phyloP scores from a whole-genome alignment of 306 rosid genomes.

The Quercus gilva region DNA sequence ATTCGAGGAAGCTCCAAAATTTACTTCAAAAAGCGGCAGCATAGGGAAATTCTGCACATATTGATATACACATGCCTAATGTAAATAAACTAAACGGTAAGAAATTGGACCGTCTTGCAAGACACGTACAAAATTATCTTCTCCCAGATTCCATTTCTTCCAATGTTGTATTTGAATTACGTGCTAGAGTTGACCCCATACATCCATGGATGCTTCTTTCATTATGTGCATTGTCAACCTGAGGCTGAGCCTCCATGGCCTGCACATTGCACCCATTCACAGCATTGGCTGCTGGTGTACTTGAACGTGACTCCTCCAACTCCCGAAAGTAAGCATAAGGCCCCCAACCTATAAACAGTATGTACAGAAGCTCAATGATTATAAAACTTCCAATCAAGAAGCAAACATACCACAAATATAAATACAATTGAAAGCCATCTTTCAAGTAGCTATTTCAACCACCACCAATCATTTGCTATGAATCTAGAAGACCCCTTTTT shows the following conservation, averaged over 20 bases:
- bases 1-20: not conserved
- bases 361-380: conserved; percentile 11
- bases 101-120: not conserved
- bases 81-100: not conserved
- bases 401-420: not conserved
- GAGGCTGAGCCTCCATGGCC: conserved; percentile 28
- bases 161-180: conserved; percentile 25
- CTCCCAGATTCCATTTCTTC: conserved; percentile 66
- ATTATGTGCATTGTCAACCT: conserved; percentile 27
- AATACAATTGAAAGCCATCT: not conserved
- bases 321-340: conserved; percentile 74
- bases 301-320: conserved; percentile 45
- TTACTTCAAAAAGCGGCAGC: not conserved
- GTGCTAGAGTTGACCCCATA: conserved; percentile 42
- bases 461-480: not conserved
- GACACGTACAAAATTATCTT: conserved; percentile 21
- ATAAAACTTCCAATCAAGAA: not conserved
- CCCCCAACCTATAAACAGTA: conserved; percentile 71
- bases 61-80: not conserved
- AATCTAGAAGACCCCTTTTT: too few species aligned
- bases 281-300: conserved; percentile 24
- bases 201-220: conserved; percentile 43
- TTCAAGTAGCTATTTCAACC: not conserved
- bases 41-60: not conserved
- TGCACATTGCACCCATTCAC: conserved; percentile 24